Conservation (phyloP, 1,284 basidiomycete species). For the Moesziomyces parantarcticus region DNA sequence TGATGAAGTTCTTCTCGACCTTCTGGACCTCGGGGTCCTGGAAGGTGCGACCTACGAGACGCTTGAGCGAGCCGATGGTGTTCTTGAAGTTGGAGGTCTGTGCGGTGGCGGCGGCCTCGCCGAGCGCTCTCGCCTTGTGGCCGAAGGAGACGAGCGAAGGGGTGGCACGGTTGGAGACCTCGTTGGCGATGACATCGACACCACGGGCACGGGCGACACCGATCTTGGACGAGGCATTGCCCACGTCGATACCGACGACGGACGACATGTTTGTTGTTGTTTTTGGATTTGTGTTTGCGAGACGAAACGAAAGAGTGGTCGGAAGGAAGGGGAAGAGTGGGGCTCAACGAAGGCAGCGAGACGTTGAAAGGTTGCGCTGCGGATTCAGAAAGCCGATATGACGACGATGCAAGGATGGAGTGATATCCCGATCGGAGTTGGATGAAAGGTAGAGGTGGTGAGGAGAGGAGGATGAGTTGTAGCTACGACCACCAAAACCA, state of each 20-base stretch:
- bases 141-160: conserved; percentile 67
- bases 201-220: conserved; percentile 65
- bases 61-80: conserved; percentile 67
- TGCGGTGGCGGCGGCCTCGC: conserved; percentile 65
- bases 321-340: conserved; percentile 1
- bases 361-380: not conserved
- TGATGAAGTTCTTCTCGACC: conserved; percentile 65
- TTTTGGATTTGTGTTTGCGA: too few species aligned
- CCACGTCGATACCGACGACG: conserved; percentile 66
- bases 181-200: conserved; percentile 66
- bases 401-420: not conserved
- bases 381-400: not conserved
- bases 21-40: conserved; percentile 63
- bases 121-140: conserved; percentile 65
- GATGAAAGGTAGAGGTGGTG: not conserved
- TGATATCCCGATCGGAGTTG: not conserved
- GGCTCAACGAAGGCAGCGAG: too few species aligned
- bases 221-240: conserved; percentile 64
- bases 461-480: not conserved
- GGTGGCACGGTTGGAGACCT: conserved; percentile 66
- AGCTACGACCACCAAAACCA: too few species aligned
- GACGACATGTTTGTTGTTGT: conserved; percentile 52
- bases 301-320: too few species aligned
- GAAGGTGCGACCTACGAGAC: conserved; percentile 63
- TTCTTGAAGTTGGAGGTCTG: conserved; percentile 68